Conservation (phyloP, 179 eudicot genomes). For the Silene coronaria region DNA sequence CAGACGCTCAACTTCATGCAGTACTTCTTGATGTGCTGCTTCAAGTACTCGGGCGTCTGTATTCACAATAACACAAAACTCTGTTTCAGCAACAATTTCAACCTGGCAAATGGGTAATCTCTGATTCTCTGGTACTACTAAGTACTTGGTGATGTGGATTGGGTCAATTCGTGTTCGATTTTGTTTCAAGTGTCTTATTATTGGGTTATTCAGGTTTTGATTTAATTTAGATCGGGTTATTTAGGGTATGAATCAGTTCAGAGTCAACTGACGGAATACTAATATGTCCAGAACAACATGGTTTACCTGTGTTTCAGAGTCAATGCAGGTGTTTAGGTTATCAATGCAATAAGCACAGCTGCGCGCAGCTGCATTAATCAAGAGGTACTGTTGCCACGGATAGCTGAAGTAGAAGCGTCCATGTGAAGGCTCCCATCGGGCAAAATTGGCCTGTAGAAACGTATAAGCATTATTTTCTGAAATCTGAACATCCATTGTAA, state of each 20-base stretch:
- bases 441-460: conserved; percentile 54
- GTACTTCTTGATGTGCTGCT: conserved; percentile 38
- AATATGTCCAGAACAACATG: neutral
- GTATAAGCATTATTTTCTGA: neutral
- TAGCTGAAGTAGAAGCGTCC: conserved; percentile 60
- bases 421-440: conserved; percentile 88
- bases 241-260: too few relatives aligned
- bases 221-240: too few relatives aligned
- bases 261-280: neutral
- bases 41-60: conserved; percentile 56
- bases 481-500: neutral
- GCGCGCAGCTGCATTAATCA: conserved; percentile 56
- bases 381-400: conserved; percentile 84
- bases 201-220: neutral
- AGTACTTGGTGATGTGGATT: too few relatives aligned
- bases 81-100: neutral
- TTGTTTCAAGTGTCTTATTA: neutral
- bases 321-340: conserved; percentile 49
- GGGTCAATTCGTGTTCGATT: neutral
- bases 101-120: too few relatives aligned
- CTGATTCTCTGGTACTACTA: too few relatives aligned
- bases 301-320: conserved; percentile 54
- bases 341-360: conserved; percentile 68
- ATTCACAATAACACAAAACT: too few relatives aligned
- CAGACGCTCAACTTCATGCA: conserved; percentile 46